Evolutionary conservation across 495 filamentous ascomycete species (phyloP).

Genomic region (Hypoxylon intermedium): DNA sequence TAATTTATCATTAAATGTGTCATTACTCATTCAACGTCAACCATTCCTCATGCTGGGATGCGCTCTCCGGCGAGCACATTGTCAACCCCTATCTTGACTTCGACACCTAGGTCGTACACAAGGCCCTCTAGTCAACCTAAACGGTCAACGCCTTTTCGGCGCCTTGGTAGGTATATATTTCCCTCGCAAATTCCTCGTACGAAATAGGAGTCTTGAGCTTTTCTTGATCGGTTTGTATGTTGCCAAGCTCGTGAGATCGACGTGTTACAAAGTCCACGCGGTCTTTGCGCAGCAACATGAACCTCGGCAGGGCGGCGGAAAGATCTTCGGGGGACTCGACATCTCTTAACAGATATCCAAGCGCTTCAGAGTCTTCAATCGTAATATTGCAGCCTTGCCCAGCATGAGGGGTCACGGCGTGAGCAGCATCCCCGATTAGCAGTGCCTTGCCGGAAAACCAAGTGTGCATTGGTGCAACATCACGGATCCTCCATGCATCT

Average conservation of each 20-base stretch:
- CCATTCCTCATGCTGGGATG: too few relatives aligned
- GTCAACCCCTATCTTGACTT: too few relatives aligned
- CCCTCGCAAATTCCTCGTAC: slow-evolving; percentile 21
- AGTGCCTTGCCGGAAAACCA: slow-evolving; percentile 52
- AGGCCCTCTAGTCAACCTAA: too few relatives aligned
- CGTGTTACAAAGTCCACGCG: slow-evolving; percentile 32
- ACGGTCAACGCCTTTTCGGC: slow-evolving; percentile 30
- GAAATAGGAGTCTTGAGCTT: slow-evolving; percentile 26
- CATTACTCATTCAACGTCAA: slow-evolving; percentile 13
- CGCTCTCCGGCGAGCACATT: too few relatives aligned
- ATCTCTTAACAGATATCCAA: slow-evolving; percentile 35
- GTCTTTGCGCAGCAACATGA: slow-evolving; percentile 33
- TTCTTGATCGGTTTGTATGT: slow-evolving; percentile 24
- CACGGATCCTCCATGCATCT: slow-evolving; percentile 41
- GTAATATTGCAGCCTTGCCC: slow-evolving; percentile 40
- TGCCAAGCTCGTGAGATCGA: slow-evolving; percentile 24
- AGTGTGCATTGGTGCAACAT: slow-evolving; percentile 26
- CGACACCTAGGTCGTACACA: too few relatives aligned
- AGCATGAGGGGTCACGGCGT: slow-evolving; percentile 41
- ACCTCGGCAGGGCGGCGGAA: slow-evolving; percentile 15
- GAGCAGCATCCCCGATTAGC: slow-evolving; percentile 59
- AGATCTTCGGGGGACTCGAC: slow-evolving; percentile 28
- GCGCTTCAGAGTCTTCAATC: slow-evolving; percentile 42
- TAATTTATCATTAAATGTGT: neutral
- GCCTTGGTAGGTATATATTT: slow-evolving; percentile 31